Percentiles rank a stretch among this genome's conserved stretches.
phyloP scores from a whole-genome alignment of 1,139 yeast species.

The Dujonia santamariae region DNA sequence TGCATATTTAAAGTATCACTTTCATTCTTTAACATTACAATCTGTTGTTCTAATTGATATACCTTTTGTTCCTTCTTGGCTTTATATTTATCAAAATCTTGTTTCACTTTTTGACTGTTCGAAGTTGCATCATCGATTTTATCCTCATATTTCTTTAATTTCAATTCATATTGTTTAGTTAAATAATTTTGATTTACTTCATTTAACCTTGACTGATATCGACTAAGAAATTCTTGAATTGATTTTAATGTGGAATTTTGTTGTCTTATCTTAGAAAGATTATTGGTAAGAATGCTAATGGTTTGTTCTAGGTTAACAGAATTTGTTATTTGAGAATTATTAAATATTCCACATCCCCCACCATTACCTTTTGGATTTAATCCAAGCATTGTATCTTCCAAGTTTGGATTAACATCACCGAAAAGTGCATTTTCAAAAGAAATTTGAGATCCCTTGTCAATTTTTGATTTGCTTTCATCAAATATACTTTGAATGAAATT shows the following conservation, averaged over 20 bases:
- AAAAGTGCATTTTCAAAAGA: conserved; percentile 73
- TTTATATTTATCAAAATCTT: conserved; percentile 18
- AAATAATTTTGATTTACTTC: conserved; percentile 28
- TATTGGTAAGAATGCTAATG: conserved; percentile 26
- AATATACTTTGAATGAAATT: conserved; percentile 42
- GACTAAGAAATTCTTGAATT: conserved; percentile 27
- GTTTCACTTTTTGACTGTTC: conserved; percentile 17
- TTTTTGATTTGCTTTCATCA: conserved; percentile 11
- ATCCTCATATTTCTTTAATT: conserved; percentile 18
- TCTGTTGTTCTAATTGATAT: conserved; percentile 18
- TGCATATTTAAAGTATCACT: conserved; percentile 13
- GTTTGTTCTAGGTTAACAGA: conserved; percentile 48
- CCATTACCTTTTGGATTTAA: conserved; percentile 50
- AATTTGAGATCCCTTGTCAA: neutral
- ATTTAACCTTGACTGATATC: conserved; percentile 26
- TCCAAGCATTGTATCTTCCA: conserved; percentile 62
- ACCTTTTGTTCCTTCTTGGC: conserved; percentile 16
- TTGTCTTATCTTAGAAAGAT: conserved; percentile 32
- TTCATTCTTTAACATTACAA: conserved; percentile 17
- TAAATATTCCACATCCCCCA: conserved; percentile 61
- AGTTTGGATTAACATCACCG: conserved; percentile 65
- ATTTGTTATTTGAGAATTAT: conserved; percentile 58
- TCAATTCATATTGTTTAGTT: conserved; percentile 20
- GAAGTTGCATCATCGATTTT: conserved; percentile 20
- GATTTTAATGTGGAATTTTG: conserved; percentile 33